These are phyloP conservation scores for Macrophomina phaseolina DNA, from an alignment of 2,329 filamentous ascomycete genomes.

Conservation along the genomic window DNA sequence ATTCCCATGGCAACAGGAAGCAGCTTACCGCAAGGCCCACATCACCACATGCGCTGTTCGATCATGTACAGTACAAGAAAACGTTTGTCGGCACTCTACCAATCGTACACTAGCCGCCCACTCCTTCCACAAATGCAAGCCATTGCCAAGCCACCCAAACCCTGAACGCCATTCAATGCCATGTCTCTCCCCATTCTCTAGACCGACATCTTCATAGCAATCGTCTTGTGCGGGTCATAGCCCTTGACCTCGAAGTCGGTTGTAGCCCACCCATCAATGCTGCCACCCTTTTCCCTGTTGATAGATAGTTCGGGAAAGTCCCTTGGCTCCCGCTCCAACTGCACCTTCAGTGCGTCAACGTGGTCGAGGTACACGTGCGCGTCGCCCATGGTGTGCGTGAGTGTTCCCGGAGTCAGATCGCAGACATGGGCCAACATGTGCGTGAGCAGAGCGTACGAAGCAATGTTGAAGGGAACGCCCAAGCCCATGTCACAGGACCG, in stretches of 20 bases:
- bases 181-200: slow-evolving; percentile 40
- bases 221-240: slow-evolving; percentile 88
- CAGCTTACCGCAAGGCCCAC: not conserved
- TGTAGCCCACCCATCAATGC: slow-evolving; percentile 86
- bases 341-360: slow-evolving; percentile 80
- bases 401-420: slow-evolving; percentile 80
- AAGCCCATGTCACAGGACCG: slow-evolving; percentile 96
- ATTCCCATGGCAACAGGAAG: not conserved
- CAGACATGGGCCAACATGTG: slow-evolving; percentile 93
- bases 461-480: slow-evolving; percentile 97
- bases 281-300: slow-evolving; percentile 68
- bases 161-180: slow-evolving; percentile 13
- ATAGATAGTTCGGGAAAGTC: slow-evolving; percentile 83
- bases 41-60: not conserved
- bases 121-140: not conserved
- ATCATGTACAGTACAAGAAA: slow-evolving; percentile 6
- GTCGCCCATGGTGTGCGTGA: slow-evolving; percentile 97
- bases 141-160: not conserved
- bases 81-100: slow-evolving; percentile 5
- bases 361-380: slow-evolving; percentile 97
- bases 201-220: slow-evolving; percentile 99
- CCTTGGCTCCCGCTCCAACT: slow-evolving; percentile 79
- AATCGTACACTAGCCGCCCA: not conserved
- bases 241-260: slow-evolving; percentile 88
- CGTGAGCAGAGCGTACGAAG: slow-evolving; percentile 88